Evolutionary conservation across 164 flowering plant genomes (phyloP).

Genomic region (Cinnamomum chago): DNA sequence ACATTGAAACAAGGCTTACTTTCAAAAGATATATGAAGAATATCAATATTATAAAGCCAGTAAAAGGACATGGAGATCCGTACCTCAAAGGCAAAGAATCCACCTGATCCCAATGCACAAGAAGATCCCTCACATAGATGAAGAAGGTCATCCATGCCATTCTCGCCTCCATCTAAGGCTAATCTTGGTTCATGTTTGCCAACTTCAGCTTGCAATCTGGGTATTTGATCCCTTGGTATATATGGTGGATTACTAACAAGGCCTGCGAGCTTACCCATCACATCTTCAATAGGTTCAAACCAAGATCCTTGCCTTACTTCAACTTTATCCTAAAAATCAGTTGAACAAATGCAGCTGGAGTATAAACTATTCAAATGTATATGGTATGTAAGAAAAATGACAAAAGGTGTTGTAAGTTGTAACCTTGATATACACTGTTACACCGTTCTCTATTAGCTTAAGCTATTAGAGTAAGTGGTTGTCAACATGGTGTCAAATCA

Average conservation of each 20-base stretch:
- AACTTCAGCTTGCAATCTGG: conserved; percentile 89
- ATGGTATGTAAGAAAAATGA: too few relatives aligned
- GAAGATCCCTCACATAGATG: conserved; percentile 60
- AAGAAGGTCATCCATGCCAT: conserved; percentile 68
- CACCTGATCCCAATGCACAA: conserved; percentile 68
- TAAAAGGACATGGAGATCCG: not conserved
- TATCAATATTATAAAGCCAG: too few relatives aligned
- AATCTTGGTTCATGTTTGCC: conserved; percentile 78
- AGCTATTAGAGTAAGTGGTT: too few relatives aligned
- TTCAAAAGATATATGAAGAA: too few relatives aligned
- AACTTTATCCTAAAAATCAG: conserved; percentile 39
- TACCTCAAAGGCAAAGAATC: conserved; percentile 93
- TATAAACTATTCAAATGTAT: too few relatives aligned
- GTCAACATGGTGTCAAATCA: too few relatives aligned
- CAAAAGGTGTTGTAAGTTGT: too few relatives aligned
- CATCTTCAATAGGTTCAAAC: conserved; percentile 75
- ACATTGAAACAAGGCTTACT: too few relatives aligned
- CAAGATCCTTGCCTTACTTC: conserved; percentile 81
- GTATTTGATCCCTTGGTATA: conserved; percentile 66
- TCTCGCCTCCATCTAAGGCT: conserved; percentile 85
- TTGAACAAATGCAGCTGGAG: too few relatives aligned
- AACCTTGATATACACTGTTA: too few relatives aligned
- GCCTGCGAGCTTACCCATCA: conserved; percentile 62
- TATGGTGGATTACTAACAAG: conserved; percentile 94
- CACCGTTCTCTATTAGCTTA: too few relatives aligned